phyloP scores from a whole-genome alignment of 2,329 filamentous ascomycete species.

The Penicillium sp. region DNA sequence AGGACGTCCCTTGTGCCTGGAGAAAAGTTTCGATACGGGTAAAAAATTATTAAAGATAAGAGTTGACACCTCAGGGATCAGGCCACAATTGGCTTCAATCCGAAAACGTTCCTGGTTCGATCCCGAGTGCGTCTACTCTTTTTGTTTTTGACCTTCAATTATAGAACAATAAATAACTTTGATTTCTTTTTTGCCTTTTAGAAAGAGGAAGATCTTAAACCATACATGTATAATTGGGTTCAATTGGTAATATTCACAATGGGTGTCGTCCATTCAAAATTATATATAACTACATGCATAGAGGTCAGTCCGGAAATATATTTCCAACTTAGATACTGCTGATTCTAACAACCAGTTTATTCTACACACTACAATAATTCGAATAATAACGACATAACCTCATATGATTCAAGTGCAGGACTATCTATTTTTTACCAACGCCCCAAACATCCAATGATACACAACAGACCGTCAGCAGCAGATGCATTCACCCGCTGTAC shows the following conservation, averaged over 20 bases:
- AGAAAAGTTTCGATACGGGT: constrained; percentile 7
- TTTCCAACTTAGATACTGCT: not conserved
- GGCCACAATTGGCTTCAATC: not conserved
- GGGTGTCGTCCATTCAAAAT: not conserved
- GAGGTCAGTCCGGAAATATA: not conserved
- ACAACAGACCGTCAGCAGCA: constrained; percentile 8
- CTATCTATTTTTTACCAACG: constrained; percentile 15
- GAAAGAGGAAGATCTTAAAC: not conserved
- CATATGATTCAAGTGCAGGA: not conserved
- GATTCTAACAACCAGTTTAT: not conserved
- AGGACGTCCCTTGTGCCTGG: not conserved
- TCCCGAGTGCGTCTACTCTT: constrained; percentile 18
- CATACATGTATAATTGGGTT: not conserved
- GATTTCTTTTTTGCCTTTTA: not conserved
- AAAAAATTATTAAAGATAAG: constrained; percentile 7
- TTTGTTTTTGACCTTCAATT: constrained; percentile 3
- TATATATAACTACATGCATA: no score
- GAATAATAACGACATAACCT: not conserved
- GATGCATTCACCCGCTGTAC: constrained; percentile 5
- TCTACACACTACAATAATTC: not conserved
- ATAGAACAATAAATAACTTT: not conserved
- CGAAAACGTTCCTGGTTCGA: constrained; percentile 18
- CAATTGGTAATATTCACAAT: not conserved
- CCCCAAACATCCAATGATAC: constrained; percentile 16
- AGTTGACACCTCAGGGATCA: not conserved